phyloP scores from a whole-genome alignment of 345 rosid species.

The Citrus trifoliata region DNA sequence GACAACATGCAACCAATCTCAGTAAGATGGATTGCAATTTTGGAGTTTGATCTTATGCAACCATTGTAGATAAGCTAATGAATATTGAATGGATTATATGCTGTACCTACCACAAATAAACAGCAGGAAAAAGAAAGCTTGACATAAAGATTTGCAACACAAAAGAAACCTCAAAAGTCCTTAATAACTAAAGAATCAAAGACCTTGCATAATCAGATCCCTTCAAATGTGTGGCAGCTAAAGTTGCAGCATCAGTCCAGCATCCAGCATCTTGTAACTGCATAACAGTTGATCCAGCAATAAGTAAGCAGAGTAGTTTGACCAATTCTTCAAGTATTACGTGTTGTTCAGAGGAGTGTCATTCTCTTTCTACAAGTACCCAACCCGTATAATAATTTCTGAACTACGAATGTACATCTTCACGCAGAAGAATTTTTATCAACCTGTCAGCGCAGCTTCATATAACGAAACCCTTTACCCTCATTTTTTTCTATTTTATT shows the following conservation, averaged over 20 bases:
- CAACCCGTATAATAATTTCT: background rate
- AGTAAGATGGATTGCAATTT: background rate
- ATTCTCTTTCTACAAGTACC: background rate
- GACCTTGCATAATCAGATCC: conserved; percentile 98
- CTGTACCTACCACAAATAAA: background rate
- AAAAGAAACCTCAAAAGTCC: background rate
- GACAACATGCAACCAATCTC: background rate
- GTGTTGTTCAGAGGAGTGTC: background rate
- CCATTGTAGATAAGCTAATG: background rate
- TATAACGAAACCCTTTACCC: background rate
- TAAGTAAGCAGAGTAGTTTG: background rate
- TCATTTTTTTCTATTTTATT: background rate
- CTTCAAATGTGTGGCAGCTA: conserved; percentile 91
- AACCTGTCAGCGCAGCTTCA: background rate
- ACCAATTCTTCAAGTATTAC: background rate
- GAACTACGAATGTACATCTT: background rate
- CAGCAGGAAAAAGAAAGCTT: background rate
- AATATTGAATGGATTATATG: background rate
- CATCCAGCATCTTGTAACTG: conserved; percentile 98
- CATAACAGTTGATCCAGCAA: conserved; percentile 12
- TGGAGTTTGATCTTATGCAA: background rate
- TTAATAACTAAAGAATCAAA: background rate
- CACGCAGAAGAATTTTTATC: background rate
- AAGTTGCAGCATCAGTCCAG: conserved; percentile 99
- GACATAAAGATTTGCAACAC: background rate